Conservation (phyloP, 2,329 filamentous ascomycete genomes). For the Penicillium sp. region DNA sequence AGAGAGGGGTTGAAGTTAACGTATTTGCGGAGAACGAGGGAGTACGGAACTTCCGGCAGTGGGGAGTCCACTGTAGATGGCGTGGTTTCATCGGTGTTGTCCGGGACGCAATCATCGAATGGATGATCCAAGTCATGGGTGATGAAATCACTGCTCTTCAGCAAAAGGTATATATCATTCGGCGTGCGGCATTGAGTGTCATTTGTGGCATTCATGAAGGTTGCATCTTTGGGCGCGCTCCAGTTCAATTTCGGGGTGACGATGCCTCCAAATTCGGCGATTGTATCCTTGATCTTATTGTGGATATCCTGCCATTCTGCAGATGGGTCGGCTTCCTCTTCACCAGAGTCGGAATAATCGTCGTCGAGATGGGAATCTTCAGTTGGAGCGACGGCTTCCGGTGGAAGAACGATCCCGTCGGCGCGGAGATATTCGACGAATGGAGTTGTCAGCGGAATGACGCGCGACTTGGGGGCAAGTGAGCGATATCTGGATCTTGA, state of each 20-base stretch:
- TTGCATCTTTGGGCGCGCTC: conserved; percentile 94
- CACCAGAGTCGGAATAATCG: conserved; percentile 54
- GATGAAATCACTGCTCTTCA: conserved; percentile 93
- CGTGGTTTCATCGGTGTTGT: conserved; percentile 21
- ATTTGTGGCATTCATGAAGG: conserved; percentile 85
- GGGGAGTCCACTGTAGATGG: conserved; percentile 10
- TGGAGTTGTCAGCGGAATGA: conserved; percentile 72
- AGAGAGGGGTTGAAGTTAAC: conserved; percentile 86
- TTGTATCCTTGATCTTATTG: conserved; percentile 71
- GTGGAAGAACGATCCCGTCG: conserved; percentile 83
- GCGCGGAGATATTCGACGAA: conserved; percentile 87
- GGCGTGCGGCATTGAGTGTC: conserved; percentile 86
- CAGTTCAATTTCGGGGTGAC: conserved; percentile 95
- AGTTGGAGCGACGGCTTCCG: conserved; percentile 39
- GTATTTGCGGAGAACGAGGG: conserved; percentile 84
- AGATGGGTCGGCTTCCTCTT: conserved; percentile 59
- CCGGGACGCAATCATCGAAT: conserved; percentile 70
- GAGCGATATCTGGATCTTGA: conserved; percentile 64
- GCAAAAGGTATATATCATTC: conserved; percentile 88
- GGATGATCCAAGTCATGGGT: conserved; percentile 93
- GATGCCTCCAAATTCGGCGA: conserved; percentile 77
- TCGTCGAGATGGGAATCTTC: conserved; percentile 55
- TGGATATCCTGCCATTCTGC: conserved; percentile 70
- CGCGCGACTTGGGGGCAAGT: conserved; percentile 79
- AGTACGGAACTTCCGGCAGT: conserved; percentile 62